These are phyloP conservation scores for Epithemia pelagica DNA, from an alignment of 108 stramenopile genomes.

Conservation along the genomic window DNA sequence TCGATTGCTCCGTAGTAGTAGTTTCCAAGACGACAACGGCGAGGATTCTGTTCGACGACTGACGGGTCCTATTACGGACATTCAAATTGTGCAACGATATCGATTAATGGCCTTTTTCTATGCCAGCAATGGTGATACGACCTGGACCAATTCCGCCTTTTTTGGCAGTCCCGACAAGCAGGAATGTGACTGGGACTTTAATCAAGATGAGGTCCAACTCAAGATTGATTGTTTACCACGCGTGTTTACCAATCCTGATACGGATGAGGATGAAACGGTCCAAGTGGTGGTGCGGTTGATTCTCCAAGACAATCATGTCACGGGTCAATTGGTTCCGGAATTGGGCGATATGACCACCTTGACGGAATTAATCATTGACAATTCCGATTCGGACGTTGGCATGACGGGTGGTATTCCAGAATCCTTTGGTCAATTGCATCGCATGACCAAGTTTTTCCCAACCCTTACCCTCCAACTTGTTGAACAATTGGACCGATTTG, in stretches of 20 bases:
- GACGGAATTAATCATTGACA: background rate
- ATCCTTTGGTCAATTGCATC: background rate
- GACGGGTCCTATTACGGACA: background rate
- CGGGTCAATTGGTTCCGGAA: background rate
- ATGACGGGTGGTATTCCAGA: background rate
- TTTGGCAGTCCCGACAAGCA: background rate
- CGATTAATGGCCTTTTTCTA: background rate
- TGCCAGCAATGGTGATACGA: background rate
- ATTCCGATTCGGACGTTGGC: background rate
- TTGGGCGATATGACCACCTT: background rate
- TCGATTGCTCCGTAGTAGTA: too few species aligned
- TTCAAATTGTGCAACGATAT: background rate
- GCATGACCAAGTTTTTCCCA: background rate
- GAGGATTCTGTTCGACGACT: background rate
- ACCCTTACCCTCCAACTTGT: background rate
- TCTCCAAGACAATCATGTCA: background rate
- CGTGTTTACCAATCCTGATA: background rate
- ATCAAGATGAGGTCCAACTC: background rate
- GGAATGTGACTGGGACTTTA: conserved; percentile 9
- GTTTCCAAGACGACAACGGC: background rate
- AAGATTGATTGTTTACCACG: background rate
- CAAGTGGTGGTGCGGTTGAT: too few species aligned
- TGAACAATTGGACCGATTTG: background rate
- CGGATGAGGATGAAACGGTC: background rate
- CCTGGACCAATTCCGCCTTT: background rate